phyloP scores from a whole-genome alignment of 2,329 filamentous ascomycete genomes.

The Fusarium humuli region DNA sequence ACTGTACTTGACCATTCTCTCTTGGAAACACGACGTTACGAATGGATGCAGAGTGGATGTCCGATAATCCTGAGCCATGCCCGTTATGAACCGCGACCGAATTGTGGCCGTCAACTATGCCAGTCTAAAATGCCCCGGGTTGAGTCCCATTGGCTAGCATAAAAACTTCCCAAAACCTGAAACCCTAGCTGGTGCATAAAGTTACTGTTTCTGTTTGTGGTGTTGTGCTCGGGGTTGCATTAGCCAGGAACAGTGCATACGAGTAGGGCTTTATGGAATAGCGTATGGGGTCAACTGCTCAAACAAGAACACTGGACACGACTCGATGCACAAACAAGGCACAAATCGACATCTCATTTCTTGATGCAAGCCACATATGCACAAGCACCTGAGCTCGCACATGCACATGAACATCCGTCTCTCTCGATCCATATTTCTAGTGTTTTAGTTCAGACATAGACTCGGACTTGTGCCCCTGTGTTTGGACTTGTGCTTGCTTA shows the following conservation, averaged over 20 bases:
- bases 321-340: conserved; percentile 41
- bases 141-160: conserved; percentile 48
- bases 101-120: conserved; percentile 39
- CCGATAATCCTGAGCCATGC: conserved; percentile 32
- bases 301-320: conserved; percentile 20
- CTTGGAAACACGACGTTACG: conserved; percentile 23
- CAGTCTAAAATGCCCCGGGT: conserved; percentile 40
- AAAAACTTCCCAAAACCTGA: conserved; percentile 46
- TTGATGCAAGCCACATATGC: conserved; percentile 45
- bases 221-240: conserved; percentile 46
- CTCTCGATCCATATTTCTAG: conserved; percentile 9
- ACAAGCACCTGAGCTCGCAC: conserved; percentile 31
- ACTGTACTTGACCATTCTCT: conserved; percentile 32
- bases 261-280: conserved; percentile 28
- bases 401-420: conserved; percentile 24
- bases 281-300: conserved; percentile 26
- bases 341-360: conserved; percentile 47
- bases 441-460: conserved; percentile 22
- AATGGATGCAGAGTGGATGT: conserved; percentile 37
- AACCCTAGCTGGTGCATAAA: conserved; percentile 54
- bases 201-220: conserved; percentile 24
- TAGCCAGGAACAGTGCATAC: conserved; percentile 46
- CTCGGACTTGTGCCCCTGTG: conserved; percentile 20
- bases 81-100: conserved; percentile 44
- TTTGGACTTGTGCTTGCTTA: conserved; percentile 27